Base-by-base conservation (phyloP, 306 rosid species). In the Amphicarpaea edgeworthii region DNA sequence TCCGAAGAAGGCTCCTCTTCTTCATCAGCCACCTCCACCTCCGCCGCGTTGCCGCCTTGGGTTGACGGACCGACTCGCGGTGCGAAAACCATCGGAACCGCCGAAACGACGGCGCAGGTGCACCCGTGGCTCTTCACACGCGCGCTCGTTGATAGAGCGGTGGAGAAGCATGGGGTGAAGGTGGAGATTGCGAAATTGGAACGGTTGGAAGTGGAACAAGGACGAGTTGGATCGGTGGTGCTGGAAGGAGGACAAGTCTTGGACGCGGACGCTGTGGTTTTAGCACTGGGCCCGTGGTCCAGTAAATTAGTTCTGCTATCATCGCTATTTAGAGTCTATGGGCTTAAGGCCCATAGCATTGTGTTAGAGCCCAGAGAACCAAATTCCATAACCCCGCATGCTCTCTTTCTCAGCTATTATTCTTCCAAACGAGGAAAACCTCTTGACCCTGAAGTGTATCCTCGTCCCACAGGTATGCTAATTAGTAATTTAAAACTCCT, bases 271-370 rank as follows among this genome's bases (percentile, higher is more conserved):
- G 92, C 87, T 2, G 97, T 92, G 34, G 92, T 95, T 24, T 86
- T 92, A 68, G 92, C 98, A 0, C 57, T 95, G 45, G 97, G 97
- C 12, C 98, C 97, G 2, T 95, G 97, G 98, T 86, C 92, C 8
- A 77, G 90, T 70, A 90, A 88, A 72, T 76, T 92, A 6, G 92
- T 75, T 60, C 20, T 90, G 0, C 32, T 92, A 20, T 78, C 91
- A 2, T 83, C 91, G 3, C 1, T 82, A 72, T 92, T 90, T 19
- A 80, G 93, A 80, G 93, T 92, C 20, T 87, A 81, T 53, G 83
- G 93, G 53, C 72, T 92, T 0, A 92, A 95, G 75, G 97, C 96
- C 16, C 96, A 90, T 63, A 90, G 93, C 77, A 89, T 95, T 70
- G 90, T 95, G 47, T 85, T 95, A 71, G 86, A 90, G 78, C 96